Evolutionary conservation across 1,284 basidiomycete genomes (phyloP).

Genomic region (Apiotrichum gracile): DNA sequence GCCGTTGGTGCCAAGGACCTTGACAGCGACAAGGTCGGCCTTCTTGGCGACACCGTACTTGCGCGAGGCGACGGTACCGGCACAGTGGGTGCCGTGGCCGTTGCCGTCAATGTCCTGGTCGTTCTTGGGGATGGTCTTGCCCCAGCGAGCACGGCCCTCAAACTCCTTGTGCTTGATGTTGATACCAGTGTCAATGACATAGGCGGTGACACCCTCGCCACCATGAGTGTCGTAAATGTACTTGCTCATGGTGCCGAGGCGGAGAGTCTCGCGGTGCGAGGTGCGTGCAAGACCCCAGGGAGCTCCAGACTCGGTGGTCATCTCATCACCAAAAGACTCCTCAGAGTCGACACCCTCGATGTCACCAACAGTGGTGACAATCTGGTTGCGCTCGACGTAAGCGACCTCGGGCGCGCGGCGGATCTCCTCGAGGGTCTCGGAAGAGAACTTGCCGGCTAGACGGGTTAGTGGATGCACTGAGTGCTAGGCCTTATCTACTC

Average conservation of each 20-base stretch:
- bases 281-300: conserved; percentile 97
- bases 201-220: conserved; percentile 87
- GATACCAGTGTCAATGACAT: conserved; percentile 60
- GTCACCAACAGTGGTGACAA: conserved; percentile 65
- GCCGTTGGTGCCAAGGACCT: conserved; percentile 90
- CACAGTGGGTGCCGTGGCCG: conserved; percentile 70
- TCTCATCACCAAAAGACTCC: conserved; percentile 22
- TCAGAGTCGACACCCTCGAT: conserved; percentile 36
- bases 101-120: conserved; percentile 69
- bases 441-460: conserved; percentile 70
- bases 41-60: conserved; percentile 93
- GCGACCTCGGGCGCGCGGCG: conserved; percentile 84
- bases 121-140: conserved; percentile 70
- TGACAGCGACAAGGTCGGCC: conserved; percentile 86
- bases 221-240: conserved; percentile 71
- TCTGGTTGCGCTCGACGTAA: conserved; percentile 87
- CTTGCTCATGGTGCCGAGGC: conserved; percentile 77
- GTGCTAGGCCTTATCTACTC: conserved; percentile 10
- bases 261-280: conserved; percentile 75
- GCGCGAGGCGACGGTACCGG: conserved; percentile 70
- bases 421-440: conserved; percentile 68
- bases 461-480: neutral
- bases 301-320: conserved; percentile 63
- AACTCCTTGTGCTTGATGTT: conserved; percentile 82
- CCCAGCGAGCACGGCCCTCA: conserved; percentile 76